These are phyloP conservation scores for Catunica adiposa DNA, from an alignment of 2,329 filamentous ascomycete genomes.

Conservation along the genomic window DNA sequence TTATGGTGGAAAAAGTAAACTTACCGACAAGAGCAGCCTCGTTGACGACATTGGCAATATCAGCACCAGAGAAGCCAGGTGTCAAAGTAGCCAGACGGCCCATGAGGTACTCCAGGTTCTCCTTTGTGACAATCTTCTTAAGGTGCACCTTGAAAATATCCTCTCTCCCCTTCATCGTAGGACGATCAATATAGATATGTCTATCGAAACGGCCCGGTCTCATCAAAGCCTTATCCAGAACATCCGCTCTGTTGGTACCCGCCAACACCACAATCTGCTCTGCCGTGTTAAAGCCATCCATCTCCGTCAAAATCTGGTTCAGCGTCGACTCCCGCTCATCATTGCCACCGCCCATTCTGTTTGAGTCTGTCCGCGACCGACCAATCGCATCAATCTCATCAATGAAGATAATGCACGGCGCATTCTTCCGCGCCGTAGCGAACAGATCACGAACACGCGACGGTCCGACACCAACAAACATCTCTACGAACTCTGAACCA, in stretches of 20 bases:
- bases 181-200: conserved; percentile 86
- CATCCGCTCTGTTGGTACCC: conserved; percentile 87
- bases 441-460: conserved; percentile 92
- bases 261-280: conserved; percentile 95
- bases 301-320: conserved; percentile 96
- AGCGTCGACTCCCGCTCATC: conserved; percentile 94
- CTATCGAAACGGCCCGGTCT: conserved; percentile 91
- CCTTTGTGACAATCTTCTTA: conserved; percentile 82
- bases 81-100: conserved; percentile 84
- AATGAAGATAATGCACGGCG: conserved; percentile 98
- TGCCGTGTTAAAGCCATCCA: conserved; percentile 96
- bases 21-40: conserved; percentile 90
- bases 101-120: conserved; percentile 73
- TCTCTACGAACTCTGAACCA: conserved; percentile 97
- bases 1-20: conserved; percentile 19
- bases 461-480: conserved; percentile 97
- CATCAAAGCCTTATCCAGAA: conserved; percentile 91
- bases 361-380: conserved; percentile 68
- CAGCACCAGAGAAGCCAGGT: conserved; percentile 89
- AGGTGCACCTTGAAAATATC: conserved; percentile 94
- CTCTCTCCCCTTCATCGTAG: conserved; percentile 90
- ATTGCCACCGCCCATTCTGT: conserved; percentile 61
- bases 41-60: conserved; percentile 97
- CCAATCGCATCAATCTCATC: conserved; percentile 98
- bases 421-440: conserved; percentile 82